phyloP scores from a whole-genome alignment of 495 filamentous ascomycete genomes.

The Amorphotheca resinae region DNA sequence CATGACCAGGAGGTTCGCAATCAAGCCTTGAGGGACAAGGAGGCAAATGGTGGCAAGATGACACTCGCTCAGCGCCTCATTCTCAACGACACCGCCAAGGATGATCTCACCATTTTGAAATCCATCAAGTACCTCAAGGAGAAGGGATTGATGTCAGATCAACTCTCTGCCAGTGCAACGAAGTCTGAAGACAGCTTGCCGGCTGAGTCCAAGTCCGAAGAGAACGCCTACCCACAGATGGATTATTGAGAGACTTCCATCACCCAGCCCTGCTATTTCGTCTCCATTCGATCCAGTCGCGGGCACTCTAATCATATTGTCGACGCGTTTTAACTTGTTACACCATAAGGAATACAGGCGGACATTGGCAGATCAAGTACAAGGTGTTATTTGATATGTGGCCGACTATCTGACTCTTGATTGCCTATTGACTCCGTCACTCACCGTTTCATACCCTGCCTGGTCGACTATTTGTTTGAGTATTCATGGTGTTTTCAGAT shows the following conservation, averaged over 20 bases:
- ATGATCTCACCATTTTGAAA: conserved; percentile 42
- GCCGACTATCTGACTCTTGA: background rate
- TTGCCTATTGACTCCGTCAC: background rate
- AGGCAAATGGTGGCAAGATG: conserved; percentile 40
- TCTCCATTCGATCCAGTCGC: background rate
- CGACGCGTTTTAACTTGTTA: background rate
- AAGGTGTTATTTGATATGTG: background rate
- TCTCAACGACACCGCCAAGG: conserved; percentile 44
- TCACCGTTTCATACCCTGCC: background rate
- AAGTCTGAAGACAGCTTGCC: conserved; percentile 6
- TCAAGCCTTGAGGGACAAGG: conserved; percentile 38
- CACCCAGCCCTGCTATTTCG: background rate
- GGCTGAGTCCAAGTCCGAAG: conserved; percentile 6
- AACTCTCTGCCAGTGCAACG: conserved; percentile 16
- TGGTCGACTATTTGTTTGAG: background rate
- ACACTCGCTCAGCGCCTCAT: conserved; percentile 42
- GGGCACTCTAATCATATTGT: background rate
- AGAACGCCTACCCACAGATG: conserved; percentile 6
- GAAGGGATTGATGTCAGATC: conserved; percentile 26
- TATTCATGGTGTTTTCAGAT: background rate
- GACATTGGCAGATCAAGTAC: background rate
- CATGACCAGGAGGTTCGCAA: conserved; percentile 41
- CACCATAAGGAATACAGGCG: background rate
- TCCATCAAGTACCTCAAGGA: conserved; percentile 38
- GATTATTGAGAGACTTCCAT: background rate